Conservation (phyloP, 2,329 filamentous ascomycete genomes). For the Botrytis porri region DNA sequence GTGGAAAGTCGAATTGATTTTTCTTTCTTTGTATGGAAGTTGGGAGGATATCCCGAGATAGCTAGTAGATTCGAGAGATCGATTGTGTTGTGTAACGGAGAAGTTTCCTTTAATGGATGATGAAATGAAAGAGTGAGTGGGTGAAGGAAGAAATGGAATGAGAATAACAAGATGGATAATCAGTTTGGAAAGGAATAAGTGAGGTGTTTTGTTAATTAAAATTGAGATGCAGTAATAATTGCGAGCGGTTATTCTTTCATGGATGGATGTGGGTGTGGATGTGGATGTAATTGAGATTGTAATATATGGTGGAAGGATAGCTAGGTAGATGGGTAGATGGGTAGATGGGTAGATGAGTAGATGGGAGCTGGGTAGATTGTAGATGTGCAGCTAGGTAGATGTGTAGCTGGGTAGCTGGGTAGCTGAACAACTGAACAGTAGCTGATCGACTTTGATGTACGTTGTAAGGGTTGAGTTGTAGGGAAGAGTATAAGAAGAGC, state of each 20-base stretch:
- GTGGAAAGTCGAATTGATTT: neutral
- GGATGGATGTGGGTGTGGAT: neutral
- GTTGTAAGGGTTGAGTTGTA: neutral
- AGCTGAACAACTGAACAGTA: neutral
- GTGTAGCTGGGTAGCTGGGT: neutral
- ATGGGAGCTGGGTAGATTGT: neutral
- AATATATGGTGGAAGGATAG: neutral
- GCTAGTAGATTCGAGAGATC: neutral
- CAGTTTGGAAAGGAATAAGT: neutral
- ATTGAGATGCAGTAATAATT: neutral
- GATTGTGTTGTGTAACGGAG: neutral
- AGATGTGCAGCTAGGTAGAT: neutral
- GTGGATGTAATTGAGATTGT: neutral
- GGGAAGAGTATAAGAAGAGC: neutral
- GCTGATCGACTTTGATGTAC: neutral
- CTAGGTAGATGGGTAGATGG: neutral
- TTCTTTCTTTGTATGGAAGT: neutral
- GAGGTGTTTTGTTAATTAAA: neutral
- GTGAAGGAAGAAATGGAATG: neutral
- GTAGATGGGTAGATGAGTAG: neutral
- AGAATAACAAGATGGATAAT: neutral
- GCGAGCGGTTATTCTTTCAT: neutral
- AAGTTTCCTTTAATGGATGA: neutral
- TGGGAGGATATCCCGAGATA: neutral
- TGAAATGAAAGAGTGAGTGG: neutral